Percentiles rank a stretch among this genome's conserved stretches.
These are phyloP conservation scores for Umbellularia californica DNA, from an alignment of 164 flowering plant species.

Conservation along the genomic window DNA sequence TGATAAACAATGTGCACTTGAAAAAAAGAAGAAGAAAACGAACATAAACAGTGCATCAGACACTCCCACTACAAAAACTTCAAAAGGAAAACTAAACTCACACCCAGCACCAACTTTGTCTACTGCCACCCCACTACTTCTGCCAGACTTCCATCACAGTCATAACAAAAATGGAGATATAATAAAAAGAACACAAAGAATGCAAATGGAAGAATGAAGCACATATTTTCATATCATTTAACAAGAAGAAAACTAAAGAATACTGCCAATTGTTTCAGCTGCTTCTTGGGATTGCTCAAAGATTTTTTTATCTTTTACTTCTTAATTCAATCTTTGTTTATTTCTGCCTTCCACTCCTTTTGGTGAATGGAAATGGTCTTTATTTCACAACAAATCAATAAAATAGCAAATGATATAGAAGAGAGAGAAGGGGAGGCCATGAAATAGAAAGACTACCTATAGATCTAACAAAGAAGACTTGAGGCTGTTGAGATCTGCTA, in stretches of 20 bases:
- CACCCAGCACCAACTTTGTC: not conserved
- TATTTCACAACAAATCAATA: slow-evolving; percentile 40
- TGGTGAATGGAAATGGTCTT: slow-evolving; percentile 17
- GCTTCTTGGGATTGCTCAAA: not conserved
- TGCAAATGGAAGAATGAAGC: too few species aligned
- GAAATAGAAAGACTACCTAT: slow-evolving; percentile 1
- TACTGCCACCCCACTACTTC: not conserved
- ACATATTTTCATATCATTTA: not conserved
- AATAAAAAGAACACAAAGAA: too few species aligned
- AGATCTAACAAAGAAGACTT: slow-evolving; percentile 18
- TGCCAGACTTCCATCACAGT: too few species aligned
- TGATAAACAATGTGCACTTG: not conserved
- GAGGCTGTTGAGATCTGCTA: not conserved
- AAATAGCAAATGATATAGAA: slow-evolving; percentile 8
- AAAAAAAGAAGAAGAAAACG: too few species aligned
- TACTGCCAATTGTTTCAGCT: not conserved
- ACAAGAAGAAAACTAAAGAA: not conserved
- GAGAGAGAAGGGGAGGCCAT: not conserved
- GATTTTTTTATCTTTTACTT: not conserved
- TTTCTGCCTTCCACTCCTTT: not conserved
- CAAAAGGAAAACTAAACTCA: slow-evolving; percentile 9
- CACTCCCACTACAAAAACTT: slow-evolving; percentile 3
- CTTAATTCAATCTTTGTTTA: not conserved
- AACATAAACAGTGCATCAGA: not conserved
- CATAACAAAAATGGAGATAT: too few species aligned